Evolutionary conservation across 2,329 filamentous ascomycete genomes (phyloP), one percentile per base, ranked within the genome.

Genomic region (Stemphylium lycopersici): DNA sequence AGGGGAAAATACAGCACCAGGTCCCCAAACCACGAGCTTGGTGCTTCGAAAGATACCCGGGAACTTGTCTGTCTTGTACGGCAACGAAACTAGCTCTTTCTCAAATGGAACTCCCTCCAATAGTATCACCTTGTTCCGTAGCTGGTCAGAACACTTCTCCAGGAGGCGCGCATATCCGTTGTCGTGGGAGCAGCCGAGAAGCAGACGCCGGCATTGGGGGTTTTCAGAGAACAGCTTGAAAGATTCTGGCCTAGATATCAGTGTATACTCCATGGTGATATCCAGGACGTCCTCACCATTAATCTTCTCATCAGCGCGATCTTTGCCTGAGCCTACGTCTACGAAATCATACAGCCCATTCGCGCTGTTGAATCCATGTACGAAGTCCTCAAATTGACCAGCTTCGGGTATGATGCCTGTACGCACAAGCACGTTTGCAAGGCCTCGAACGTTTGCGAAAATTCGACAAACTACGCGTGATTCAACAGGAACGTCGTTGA

Each of bases 151-250:
- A 45, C 79, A 78, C 31, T 82, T 77, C 64, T 84, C 79, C 10
- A 87, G 73, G 32, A 82, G 72, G 10, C 77, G 76, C 20, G 80
- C 79, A 67, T 85, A 87, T 18, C 81, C 78, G 50, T 80, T 80
- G 70, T 84, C 82, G 54, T 83, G 81, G 12, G 82, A 83, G 68
- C 84, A 85, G 7, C 84, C 85, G 32, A 87, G 76, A 43, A 87
- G 75, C 47, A 87, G 80, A 51, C 85, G 83, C 48, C 83, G 83
- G 65, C 85, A 87, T 61, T 85, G 84, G 58, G 79, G 81, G 62
- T 86, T 81, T 69, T 81, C 77, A 45, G 85, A 73, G 68, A 82
- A 79, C 42, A 84, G 69, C 61, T 82, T 81, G 70, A 87, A 81
- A 22, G 76, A 75, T 59, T 83, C 83, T 84, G 58, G 26, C 7